Evolutionary conservation across 108 stramenopile genomes (phyloP), one percentile per base, ranked within the genome.

Genomic region (Cylindrotheca fusiformis): DNA sequence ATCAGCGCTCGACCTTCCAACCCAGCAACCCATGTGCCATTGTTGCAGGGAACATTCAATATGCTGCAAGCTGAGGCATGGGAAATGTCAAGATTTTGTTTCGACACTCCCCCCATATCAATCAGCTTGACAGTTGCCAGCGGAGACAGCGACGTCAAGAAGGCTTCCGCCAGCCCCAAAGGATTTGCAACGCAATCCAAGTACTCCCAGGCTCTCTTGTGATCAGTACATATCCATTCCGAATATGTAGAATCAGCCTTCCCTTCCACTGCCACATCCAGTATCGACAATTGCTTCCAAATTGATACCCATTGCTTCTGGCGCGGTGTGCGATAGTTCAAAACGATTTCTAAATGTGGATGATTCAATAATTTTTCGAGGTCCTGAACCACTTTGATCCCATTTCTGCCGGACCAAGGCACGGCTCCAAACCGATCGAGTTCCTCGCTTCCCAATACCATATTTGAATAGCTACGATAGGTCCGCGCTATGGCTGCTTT

Each of bases 171-270:
- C 65, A 67, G 57, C 8, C 65, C 65, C 44, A 67, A 30, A 0
- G 65, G 65, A 47, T 67, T 67, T 4, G 65, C 36, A 4, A 67
- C 65, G 25, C 48, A 48, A 46, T 67, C 65, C 18, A 67, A 29
- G 32, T 67, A 67, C 46, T 67, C 65, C 65, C 65, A 67, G 12
- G 50, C 56, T n/a, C n/a, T n/a, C 20, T 48, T 67, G 6, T 62
- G 48, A 50, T 62, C 49, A 23, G 56, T 44, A 47, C 65, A 67
- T 22, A 67, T 56, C 52, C 53, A 65, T 24, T 65, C 52, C 12
- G 36, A 32, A 45, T 65, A 65, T 4, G 52, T 32, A 18, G 22
- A 44, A 5, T 48, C 48, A 18, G 21, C 1, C 1, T 19, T 20
- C 4, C 50, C 10, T 2, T 48, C 55, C 4, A 48, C 29, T 31